Base-by-base conservation (phyloP, 1,284 basidiomycete genomes). In the Ganoderma leucocontextum region DNA sequence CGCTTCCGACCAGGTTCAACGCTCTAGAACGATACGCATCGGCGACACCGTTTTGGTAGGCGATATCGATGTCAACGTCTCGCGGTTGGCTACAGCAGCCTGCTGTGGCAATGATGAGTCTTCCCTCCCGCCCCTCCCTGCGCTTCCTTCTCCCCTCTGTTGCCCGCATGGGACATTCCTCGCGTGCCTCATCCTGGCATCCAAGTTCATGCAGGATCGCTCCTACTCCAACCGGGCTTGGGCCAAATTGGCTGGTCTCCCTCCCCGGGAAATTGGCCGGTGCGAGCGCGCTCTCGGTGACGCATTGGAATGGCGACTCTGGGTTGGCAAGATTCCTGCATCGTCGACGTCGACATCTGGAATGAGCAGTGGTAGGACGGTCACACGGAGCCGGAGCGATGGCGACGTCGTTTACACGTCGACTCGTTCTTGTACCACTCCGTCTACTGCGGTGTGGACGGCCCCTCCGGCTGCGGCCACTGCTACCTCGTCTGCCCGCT, bases 181-280 rank as follows among this genome's bases (percentile, higher is more conserved):
- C 9, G 95, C 95, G 0, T 90, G 94, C 0, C 83, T 98, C 44
- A 95, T 98, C 70, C 84, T 95, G 57, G 95, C 96, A 0, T 92
- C 93, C 36, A 98, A 98, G 78, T 97, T 97, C 79, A 89, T 94
- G 67, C 95, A 97, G 82, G 96, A 98, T 77, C 91, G 93, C 66
- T 95, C 93, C 64, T 98, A 96, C 76, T 95, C 93, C 17, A 97
- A 98, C 78, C 88, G 91, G 25, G 95, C 96, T 22, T 98, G 96
- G 96, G 91, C 94, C 8, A 95, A 95, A 77, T 84, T 95, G 1
- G 93, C 91, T 33, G 92, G 93, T 39, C 84, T 95, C 4, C 89
- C 91, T 0, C 87, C 92, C 10, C 84, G 91, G 49, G 92, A 95
- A 80, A 92, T 95, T 62, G 89, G 92, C 36, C 87, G 92, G 33